These are phyloP conservation scores for Aureobasidium sp. DNA, from an alignment of 2,329 filamentous ascomycete species.

Conservation along the genomic window DNA sequence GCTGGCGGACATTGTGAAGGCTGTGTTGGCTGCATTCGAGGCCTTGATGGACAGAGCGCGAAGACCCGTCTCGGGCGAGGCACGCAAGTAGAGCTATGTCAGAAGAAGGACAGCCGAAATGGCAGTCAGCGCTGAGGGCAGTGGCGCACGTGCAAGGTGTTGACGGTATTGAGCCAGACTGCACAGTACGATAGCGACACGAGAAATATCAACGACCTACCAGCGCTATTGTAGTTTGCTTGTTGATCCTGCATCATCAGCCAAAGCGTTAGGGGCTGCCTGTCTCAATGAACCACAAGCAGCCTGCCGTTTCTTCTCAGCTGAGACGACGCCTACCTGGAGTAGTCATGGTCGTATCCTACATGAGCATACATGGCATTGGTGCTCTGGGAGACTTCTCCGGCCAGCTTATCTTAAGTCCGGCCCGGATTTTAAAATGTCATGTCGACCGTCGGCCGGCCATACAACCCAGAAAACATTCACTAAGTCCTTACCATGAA, in stretches of 20 bases:
- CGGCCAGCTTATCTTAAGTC: background rate
- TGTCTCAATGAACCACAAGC: background rate
- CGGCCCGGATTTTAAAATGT: background rate
- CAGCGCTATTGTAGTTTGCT: background rate
- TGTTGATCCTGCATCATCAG: background rate
- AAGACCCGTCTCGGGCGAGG: background rate
- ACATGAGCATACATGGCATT: background rate
- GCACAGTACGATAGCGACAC: background rate
- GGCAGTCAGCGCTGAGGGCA: background rate
- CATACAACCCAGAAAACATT: background rate
- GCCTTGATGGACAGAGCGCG: background rate
- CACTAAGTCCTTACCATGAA: too few species aligned
- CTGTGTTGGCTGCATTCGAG: background rate
- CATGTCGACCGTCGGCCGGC: background rate
- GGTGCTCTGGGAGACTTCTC: background rate
- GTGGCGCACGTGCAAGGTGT: background rate
- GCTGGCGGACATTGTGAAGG: constrained; percentile 8
- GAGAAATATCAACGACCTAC: background rate
- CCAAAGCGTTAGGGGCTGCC: background rate
- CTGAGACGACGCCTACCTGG: background rate
- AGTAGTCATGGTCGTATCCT: background rate
- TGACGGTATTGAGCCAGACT: background rate
- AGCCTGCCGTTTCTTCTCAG: background rate
- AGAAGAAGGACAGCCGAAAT: background rate
- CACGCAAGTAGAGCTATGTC: background rate